These are phyloP conservation scores for Trichoderma polysporum DNA, from an alignment of 2,329 filamentous ascomycete genomes.

Conservation along the genomic window DNA sequence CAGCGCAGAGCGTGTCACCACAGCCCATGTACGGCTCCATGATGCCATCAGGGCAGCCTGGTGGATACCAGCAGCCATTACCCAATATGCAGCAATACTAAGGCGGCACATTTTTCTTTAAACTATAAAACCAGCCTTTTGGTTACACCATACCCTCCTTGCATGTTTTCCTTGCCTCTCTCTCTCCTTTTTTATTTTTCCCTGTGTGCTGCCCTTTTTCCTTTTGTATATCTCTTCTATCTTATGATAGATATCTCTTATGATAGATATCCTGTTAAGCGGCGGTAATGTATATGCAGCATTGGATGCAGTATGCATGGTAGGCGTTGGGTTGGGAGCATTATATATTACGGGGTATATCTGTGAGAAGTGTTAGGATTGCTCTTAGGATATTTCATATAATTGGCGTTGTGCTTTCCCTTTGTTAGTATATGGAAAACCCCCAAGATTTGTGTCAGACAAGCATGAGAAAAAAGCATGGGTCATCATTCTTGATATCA, in stretches of 20 bases:
- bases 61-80: conserved; percentile 15
- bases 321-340: conserved; percentile 19
- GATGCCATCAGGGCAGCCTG: conserved; percentile 32
- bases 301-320: conserved; percentile 20
- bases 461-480: conserved; percentile 1
- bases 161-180: not conserved
- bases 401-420: not conserved
- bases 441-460: not conserved
- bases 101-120: conserved; percentile 35
- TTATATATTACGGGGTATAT: conserved; percentile 4
- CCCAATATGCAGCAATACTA: conserved; percentile 35
- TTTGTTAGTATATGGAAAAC: not conserved
- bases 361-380: not conserved
- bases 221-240: conserved; percentile 9
- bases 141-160: not conserved
- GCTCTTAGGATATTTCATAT: conserved; percentile 8
- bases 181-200: not conserved
- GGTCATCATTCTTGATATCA: conserved; percentile 12
- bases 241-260: conserved; percentile 13
- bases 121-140: not conserved
- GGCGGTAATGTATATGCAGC: conserved; percentile 8
- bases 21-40: conserved; percentile 30
- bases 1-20: conserved; percentile 31
- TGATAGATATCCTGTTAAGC: conserved; percentile 8
- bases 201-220: not conserved